phyloP scores from a whole-genome alignment of 768 basidiomycete species.

The Serendipita sp. region DNA sequence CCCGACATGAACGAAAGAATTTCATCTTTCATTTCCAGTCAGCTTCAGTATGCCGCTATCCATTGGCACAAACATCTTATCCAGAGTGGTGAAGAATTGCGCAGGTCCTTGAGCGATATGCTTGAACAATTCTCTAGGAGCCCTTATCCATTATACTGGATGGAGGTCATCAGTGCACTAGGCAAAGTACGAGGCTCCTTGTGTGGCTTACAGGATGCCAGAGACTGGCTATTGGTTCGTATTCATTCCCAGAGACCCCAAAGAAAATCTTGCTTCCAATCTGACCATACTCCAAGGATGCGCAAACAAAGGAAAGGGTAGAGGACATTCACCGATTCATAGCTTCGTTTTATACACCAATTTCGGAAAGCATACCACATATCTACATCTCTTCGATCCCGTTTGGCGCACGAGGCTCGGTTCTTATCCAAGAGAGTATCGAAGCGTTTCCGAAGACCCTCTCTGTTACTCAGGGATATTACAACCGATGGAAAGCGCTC shows the following conservation, averaged over 20 bases:
- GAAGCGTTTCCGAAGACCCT: too few relatives aligned
- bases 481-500: too few relatives aligned
- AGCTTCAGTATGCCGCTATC: background rate
- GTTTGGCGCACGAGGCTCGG: too few relatives aligned
- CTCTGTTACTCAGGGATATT: too few relatives aligned
- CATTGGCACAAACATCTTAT: background rate
- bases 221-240: background rate
- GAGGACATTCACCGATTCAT: too few relatives aligned
- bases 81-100: background rate
- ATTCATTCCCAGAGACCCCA: background rate
- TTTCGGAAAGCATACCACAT: too few relatives aligned
- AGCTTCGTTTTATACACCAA: too few relatives aligned
- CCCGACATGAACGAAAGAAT: background rate
- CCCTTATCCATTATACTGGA: background rate
- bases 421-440: too few relatives aligned
- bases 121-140: background rate
- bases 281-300: too few relatives aligned
- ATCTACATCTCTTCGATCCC: too few relatives aligned
- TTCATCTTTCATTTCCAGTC: background rate
- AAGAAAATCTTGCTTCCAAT: too few relatives aligned
- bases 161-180: background rate
- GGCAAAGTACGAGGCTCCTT: background rate
- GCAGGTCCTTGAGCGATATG: background rate
- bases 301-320: too few relatives aligned
- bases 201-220: background rate